Evolutionary conservation across 495 filamentous ascomycete genomes (phyloP).

Genomic region (Durotheca rogersii): DNA sequence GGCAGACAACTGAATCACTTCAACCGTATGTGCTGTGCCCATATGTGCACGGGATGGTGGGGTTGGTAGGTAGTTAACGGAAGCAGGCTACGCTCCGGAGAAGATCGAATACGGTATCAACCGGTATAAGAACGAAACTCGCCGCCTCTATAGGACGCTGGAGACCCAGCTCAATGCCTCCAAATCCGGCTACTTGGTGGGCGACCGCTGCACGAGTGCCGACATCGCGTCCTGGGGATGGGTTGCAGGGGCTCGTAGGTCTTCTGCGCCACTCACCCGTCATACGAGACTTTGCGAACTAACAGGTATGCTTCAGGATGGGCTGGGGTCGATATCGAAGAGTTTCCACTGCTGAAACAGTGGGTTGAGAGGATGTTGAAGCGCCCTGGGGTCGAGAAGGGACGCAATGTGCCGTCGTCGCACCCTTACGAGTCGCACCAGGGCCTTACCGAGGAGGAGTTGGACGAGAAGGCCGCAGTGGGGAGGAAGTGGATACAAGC

Average conservation of each 20-base stretch:
- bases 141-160: slow-evolving; percentile 76
- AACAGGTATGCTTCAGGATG: slow-evolving; percentile 49
- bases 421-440: slow-evolving; percentile 60
- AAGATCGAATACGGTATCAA: slow-evolving; percentile 82
- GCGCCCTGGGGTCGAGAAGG: slow-evolving; percentile 72
- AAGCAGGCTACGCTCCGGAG: slow-evolving; percentile 72
- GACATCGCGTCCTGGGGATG: slow-evolving; percentile 84
- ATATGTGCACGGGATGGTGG: neutral
- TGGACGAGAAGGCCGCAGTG: slow-evolving; percentile 55
- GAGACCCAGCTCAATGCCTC: slow-evolving; percentile 68
- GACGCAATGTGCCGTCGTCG: slow-evolving; percentile 69
- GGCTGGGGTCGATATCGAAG: slow-evolving; percentile 72
- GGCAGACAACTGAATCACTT: slow-evolving; percentile 79
- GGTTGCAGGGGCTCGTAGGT: slow-evolving; percentile 53
- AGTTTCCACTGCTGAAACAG: slow-evolving; percentile 70
- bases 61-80: slow-evolving; percentile 2
- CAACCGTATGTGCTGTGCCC: slow-evolving; percentile 45
- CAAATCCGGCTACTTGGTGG: slow-evolving; percentile 70
- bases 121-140: slow-evolving; percentile 79
- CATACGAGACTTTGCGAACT: neutral
- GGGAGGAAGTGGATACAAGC: slow-evolving; percentile 60
- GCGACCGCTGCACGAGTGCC: slow-evolving; percentile 77
- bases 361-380: slow-evolving; percentile 66
- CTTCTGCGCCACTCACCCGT: neutral
- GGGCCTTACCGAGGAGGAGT: slow-evolving; percentile 43